Conservation (phyloP, 306 rosid genomes). For the Dryas alaskensis region DNA sequence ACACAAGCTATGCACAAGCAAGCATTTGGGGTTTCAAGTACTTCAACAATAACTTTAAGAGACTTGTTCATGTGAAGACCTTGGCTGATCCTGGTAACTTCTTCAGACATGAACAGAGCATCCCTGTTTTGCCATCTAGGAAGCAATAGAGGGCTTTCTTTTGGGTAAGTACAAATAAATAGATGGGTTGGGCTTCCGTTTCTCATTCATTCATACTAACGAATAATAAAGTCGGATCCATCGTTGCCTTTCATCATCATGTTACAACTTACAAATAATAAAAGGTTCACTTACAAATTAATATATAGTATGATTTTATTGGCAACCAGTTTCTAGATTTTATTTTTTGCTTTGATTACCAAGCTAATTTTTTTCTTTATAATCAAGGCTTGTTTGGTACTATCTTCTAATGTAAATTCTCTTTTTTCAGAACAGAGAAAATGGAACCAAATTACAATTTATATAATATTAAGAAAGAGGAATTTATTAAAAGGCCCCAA, state of each 20-base stretch:
- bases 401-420: too few species aligned
- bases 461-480: too few species aligned
- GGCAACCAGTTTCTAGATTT: too few species aligned
- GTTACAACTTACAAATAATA: neutral
- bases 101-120: slow-evolving; percentile 68
- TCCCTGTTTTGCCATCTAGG: slow-evolving; percentile 32
- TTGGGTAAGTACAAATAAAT: too few species aligned
- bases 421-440: too few species aligned
- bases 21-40: slow-evolving; percentile 63
- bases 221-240: neutral
- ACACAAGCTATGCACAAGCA: slow-evolving; percentile 21
- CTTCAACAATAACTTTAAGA: slow-evolving; percentile 60
- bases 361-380: too few species aligned
- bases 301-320: too few species aligned
- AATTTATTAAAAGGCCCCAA: too few species aligned
- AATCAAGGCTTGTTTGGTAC: too few species aligned
- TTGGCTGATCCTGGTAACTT: slow-evolving; percentile 67
- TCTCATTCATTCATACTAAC: neutral
- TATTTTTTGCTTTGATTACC: too few species aligned
- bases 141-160: neutral
- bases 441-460: too few species aligned
- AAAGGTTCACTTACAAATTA: too few species aligned
- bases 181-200: neutral
- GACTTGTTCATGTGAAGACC: slow-evolving; percentile 61
- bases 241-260: neutral